Base-by-base conservation (phyloP, 805 yeast genomes). In the Ascoidea asiatica region DNA sequence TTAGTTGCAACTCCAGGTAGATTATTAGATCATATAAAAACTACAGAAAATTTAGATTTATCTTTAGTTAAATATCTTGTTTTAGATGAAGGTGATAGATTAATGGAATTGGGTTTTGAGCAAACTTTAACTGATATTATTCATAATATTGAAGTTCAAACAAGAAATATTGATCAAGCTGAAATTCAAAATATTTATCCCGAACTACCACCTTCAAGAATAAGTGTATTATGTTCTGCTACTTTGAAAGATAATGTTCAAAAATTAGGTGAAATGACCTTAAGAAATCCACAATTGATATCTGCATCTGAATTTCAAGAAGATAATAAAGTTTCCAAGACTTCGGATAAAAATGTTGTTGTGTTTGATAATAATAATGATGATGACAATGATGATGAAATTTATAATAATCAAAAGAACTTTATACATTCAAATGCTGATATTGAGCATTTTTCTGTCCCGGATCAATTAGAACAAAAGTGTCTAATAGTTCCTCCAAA, bases 1-100 rank as follows among this genome's bases (percentile, higher is more conserved):
- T 70, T 92, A n/a, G 94, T 92, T 38, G 97, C 95, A 11, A 92
- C 99, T 0, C 99, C 99, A 2, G 99, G 99, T 48, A 75, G 99
- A 54, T 66, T 92, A 39, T 83, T 86, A 7, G 99, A 92, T 59
- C 99, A 92, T 67, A 77, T 92, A 49, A 95, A 86, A 50, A 85
- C 89, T 61, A 92, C 99, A 0, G 70, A 73, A 42, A 76, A 81
- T 4, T 70, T 94, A 48, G 64, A 63, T 46, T 62, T 85, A 29
- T 69, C 83, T 2, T 75, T 85, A 44, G 70, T 92, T 36, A 69
- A 96, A 54, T 92, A 88, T 73, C 72, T 90, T n/a, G 80, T 92
- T 8, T 59, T 92, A 50, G 99, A 92, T 64, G 99, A 92, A 69
- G 98, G 97, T 61, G 99, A 92, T 64, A 75, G 89, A 52, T 72